These are phyloP conservation scores for Endoconidiophora polonica DNA, from an alignment of 2,329 filamentous ascomycete species.

Conservation along the genomic window DNA sequence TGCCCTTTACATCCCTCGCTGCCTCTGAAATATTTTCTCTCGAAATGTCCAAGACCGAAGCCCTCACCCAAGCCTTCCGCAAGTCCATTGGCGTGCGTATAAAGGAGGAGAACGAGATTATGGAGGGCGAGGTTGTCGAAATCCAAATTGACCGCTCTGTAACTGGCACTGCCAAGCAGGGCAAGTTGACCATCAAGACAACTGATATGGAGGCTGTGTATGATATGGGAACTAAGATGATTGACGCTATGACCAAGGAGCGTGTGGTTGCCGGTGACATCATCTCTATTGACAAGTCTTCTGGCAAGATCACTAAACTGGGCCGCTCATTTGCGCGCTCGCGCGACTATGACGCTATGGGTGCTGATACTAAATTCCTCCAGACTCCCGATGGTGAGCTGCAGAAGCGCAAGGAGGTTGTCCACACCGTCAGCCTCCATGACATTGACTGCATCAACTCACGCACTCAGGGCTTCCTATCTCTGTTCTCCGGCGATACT, in stretches of 20 bases:
- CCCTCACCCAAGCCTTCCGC: conserved; percentile 93
- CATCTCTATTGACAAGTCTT: conserved; percentile 96
- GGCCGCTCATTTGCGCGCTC: conserved; percentile 88
- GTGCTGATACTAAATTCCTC: conserved; percentile 92
- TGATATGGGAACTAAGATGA: conserved; percentile 99
- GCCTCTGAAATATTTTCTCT: conserved; percentile 96
- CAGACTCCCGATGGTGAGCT: conserved; percentile 95
- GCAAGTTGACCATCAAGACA: conserved; percentile 97
- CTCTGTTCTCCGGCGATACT: conserved; percentile 93
- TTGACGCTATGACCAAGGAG: conserved; percentile 98
- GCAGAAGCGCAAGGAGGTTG: conserved; percentile 90
- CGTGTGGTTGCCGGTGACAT: conserved; percentile 97
- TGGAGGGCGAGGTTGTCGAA: conserved; percentile 96
- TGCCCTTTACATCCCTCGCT: conserved; percentile 90
- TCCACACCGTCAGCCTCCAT: conserved; percentile 91
- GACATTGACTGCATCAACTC: conserved; percentile 99
- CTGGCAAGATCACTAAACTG: conserved; percentile 93
- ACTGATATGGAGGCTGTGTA: conserved; percentile 99
- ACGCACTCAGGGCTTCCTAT: conserved; percentile 91
- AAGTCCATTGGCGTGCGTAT: conserved; percentile 97
- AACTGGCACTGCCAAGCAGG: conserved; percentile 92
- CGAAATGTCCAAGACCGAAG: conserved; percentile 99
- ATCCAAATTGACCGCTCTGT: conserved; percentile 97
- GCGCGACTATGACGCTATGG: conserved; percentile 98
- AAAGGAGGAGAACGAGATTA: conserved; percentile 97